These are phyloP conservation scores for Talaromyces sp. DNA, from an alignment of 2,329 filamentous ascomycete genomes.

Conservation along the genomic window DNA sequence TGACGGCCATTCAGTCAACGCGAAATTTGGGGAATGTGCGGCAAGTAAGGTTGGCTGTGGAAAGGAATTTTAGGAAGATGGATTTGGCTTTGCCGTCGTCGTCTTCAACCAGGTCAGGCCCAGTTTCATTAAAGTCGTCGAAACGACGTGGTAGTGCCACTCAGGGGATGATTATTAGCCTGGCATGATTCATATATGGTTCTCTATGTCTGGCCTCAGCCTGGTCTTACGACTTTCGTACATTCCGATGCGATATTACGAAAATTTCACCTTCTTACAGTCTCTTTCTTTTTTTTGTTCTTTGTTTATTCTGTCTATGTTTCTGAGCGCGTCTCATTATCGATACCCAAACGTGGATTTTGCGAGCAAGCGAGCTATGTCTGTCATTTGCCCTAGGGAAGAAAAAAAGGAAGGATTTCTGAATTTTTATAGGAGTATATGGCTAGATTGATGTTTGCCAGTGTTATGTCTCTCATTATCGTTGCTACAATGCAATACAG, in stretches of 20 bases:
- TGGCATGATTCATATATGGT: neutral
- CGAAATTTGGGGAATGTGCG: constrained; percentile 29
- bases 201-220: no score
- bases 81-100: constrained; percentile 4
- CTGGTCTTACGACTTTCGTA: neutral
- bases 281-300: neutral
- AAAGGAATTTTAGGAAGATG: constrained; percentile 20
- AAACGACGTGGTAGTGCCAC: neutral
- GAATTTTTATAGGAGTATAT: neutral
- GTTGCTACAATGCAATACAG: neutral
- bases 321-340: neutral
- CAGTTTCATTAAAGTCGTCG: neutral
- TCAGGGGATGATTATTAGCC: neutral
- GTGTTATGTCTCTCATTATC: neutral
- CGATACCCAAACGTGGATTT: neutral
- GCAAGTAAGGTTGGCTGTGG: constrained; percentile 20
- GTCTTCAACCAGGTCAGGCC: neutral
- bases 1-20: constrained; percentile 20
- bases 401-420: neutral
- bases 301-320: neutral
- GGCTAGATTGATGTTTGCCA: neutral
- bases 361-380: neutral
- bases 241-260: no score
- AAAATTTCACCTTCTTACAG: neutral
- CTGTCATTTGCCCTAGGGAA: constrained; percentile 1